Base-by-base conservation (phyloP, 1,284 basidiomycete species). In the Retiboletus flavoniger region DNA sequence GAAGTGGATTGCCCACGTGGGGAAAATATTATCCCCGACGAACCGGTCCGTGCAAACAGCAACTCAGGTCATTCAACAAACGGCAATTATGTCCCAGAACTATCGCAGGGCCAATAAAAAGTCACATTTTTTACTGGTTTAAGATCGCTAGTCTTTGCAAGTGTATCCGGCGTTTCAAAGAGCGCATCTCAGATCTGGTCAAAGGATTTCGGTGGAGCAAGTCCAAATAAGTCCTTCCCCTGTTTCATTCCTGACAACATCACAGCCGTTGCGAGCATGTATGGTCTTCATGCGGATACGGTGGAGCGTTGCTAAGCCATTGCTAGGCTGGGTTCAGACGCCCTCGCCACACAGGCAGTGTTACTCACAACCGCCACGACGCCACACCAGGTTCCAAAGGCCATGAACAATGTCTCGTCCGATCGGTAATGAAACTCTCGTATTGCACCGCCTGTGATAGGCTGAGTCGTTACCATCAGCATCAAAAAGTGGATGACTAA, bases 161-260 rank as follows among this genome's bases (percentile, higher is more conserved):
- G 68, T 21, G 10, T 56, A 39, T 55, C 55, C 1, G 64, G 68
- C 6, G 32, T 67, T 50, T 52, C 17, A 7, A 63, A 67, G 51
- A 66, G 48, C 16, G 67, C 64, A 14, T 60, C 64, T 32, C 60
- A 69, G 41, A 47, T 68, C n/a, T 70, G 64, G 64, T 67, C 66
- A 19, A 68, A 69, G 49, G 68, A 68, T 43, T 62, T 69, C 17
- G 60, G 63, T 42, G 66, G 64, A 50, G 55, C 40, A 28, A 62
- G 64, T 53, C n/a, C 29, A 42, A 1, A 43, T 47, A 5, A 28
- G 31, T 54, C 11, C 38, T 13, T 4, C 8, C 7, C n/a, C 17
- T 8, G 21, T 21, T 34, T 50, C 26, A 10, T 47, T 46, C 3
- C 42, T 67, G 47, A 67, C 34, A 31, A 19, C 7, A 24, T 44